Conservation (phyloP, 2,329 filamentous ascomycete species). For the Ophiocordyceps camponoti-rufipedis region DNA sequence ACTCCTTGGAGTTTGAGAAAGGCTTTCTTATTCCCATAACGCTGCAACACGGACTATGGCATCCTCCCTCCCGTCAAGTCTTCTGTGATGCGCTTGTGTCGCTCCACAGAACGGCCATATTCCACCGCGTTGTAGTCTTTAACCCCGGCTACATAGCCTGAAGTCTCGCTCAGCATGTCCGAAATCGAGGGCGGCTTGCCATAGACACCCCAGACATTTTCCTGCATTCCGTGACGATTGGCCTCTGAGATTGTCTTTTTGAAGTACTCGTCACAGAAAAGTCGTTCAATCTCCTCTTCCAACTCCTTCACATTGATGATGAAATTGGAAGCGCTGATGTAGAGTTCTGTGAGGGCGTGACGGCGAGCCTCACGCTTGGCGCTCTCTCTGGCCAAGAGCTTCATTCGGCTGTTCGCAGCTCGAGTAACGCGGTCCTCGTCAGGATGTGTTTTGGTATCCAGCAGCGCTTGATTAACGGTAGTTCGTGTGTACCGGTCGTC, state of each 20-base stretch:
- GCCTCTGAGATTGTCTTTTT: conserved; percentile 14
- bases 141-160: conserved; percentile 16
- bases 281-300: conserved; percentile 49
- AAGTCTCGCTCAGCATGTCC: conserved; percentile 22
- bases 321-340: conserved; percentile 74
- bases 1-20: too few species aligned
- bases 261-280: conserved; percentile 52
- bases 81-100: conserved; percentile 38
- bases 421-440: conserved; percentile 45
- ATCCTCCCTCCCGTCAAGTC: conserved; percentile 42
- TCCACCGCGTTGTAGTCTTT: conserved; percentile 19
- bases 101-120: conserved; percentile 24
- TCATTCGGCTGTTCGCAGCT: conserved; percentile 25
- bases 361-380: conserved; percentile 39
- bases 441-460: conserved; percentile 30
- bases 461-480: conserved; percentile 34
- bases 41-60: conserved; percentile 12
- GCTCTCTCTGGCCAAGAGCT: conserved; percentile 21
- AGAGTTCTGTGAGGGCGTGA: conserved; percentile 67
- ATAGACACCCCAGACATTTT: conserved; percentile 34
- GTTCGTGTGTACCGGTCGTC: conserved; percentile 62
- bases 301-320: conserved; percentile 71
- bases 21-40: too few species aligned
- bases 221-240: conserved; percentile 15
- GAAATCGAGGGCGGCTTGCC: conserved; percentile 25